These are phyloP conservation scores for Piper longum DNA, from an alignment of 164 flowering plant genomes.

Conservation along the genomic window DNA sequence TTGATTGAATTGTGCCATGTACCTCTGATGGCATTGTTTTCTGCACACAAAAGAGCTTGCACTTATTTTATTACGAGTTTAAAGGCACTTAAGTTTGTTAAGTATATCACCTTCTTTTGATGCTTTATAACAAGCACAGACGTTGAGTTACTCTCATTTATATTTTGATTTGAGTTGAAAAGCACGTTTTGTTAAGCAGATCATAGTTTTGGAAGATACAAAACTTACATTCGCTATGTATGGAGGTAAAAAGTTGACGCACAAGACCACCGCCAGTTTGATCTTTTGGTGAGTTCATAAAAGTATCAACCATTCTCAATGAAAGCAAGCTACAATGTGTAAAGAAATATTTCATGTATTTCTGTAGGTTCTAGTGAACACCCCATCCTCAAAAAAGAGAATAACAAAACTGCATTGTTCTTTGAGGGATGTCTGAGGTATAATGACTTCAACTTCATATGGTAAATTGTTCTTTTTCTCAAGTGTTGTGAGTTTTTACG, in stretches of 20 bases:
- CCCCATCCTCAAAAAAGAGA: conserved; percentile 64
- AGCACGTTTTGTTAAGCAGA: conserved; percentile 25
- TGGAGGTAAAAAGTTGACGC: conserved; percentile 53
- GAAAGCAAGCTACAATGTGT: not conserved
- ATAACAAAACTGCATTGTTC: conserved; percentile 59
- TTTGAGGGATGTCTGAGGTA: conserved; percentile 95
- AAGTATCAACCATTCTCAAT: not conserved
- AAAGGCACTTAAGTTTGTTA: too few relatives aligned
- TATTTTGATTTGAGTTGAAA: too few relatives aligned
- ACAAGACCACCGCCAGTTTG: conserved; percentile 67
- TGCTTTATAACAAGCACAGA: too few relatives aligned
- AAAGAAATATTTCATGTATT: conserved; percentile 6
- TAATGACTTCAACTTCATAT: not conserved
- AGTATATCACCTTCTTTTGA: too few relatives aligned
- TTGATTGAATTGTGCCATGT: too few relatives aligned
- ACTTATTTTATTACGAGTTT: too few relatives aligned
- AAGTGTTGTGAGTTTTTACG: not conserved
- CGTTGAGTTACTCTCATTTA: too few relatives aligned
- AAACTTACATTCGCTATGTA: conserved; percentile 64
- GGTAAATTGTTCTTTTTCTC: not conserved
- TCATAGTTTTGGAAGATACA: conserved; percentile 89
- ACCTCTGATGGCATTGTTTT: too few relatives aligned
- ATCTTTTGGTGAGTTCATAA: conserved; percentile 67
- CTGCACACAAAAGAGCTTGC: too few relatives aligned
- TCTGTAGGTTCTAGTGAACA: conserved; percentile 73